Evolutionary conservation across 345 rosid species (phyloP), one percentile per base, ranked within the genome.

Genomic region (Gossypium longicalyx): DNA sequence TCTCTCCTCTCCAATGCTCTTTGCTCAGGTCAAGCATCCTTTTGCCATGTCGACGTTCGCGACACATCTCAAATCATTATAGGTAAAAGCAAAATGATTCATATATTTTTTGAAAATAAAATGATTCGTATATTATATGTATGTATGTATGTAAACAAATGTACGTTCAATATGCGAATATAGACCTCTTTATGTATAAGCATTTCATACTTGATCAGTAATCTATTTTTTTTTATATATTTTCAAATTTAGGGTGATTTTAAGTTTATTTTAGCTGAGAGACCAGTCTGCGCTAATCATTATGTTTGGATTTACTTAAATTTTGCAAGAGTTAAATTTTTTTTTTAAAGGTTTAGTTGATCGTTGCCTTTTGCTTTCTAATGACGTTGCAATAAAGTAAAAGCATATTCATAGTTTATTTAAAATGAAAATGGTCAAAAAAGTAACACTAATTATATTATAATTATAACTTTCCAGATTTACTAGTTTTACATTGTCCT

Each of bases 1-100:
- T 85, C 89, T 56, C 34, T 80, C 80, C 93, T 90, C 74, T 71
- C 80, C 22, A 80, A 82, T 51, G 91, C 93, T 64, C 70, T 94
- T 76, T 85, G 93, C 70, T 77, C 93, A 41, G 89, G 91, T 12
- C 89, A 70, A 56, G 97, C 93, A 43, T 90, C 93, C 49, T 94
- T 85, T 59, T 85, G 78, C 84, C 83, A 70, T 73, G 77, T 94
- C 77, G 90, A 92, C 72, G 88, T 94, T 78, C 89, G 88, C 29
- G 89, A 91, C 77, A 67, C 76, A 65, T 83, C 89, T 67, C 88
- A 79, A 71, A 84, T 94, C 79, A 79, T 69, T 62, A 64, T 77
- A 83, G 94, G 98, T 92, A 72, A 25, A 69, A 49, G 12, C 4
- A 34, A 19, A 34, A 38, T 12, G 53, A 9, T 25, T 74, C 56